Conservation (phyloP, 139 green algal genomes). For the Chlamydomonas sp. region DNA sequence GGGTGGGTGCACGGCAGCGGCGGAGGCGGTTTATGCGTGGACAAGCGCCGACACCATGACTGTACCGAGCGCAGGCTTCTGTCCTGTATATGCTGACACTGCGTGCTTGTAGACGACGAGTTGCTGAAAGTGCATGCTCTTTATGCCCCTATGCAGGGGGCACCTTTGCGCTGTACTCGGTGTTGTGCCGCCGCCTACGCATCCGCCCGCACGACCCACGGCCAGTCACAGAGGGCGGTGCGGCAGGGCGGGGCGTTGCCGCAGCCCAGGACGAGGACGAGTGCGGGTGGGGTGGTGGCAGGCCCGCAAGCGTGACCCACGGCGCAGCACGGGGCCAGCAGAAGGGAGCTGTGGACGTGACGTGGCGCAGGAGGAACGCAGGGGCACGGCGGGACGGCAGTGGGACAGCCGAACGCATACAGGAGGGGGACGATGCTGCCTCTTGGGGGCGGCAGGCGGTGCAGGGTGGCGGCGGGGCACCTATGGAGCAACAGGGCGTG, state of each 20-base stretch:
- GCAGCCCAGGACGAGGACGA: background rate
- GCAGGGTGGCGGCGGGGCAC: too few relatives aligned
- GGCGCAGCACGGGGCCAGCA: too few relatives aligned
- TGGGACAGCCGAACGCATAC: too few relatives aligned
- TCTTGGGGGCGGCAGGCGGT: too few relatives aligned
- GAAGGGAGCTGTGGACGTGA: too few relatives aligned
- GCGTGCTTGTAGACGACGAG: background rate
- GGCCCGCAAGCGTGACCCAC: too few relatives aligned
- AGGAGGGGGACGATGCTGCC: too few relatives aligned
- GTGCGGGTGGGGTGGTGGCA: too few relatives aligned
- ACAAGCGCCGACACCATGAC: background rate
- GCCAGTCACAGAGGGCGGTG: background rate
- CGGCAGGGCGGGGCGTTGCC: background rate
- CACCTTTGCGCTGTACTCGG: slow-evolving; percentile 80
- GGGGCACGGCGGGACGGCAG: too few relatives aligned
- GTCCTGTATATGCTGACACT: background rate
- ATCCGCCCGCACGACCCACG: slow-evolving; percentile 43
- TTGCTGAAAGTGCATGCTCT: too few relatives aligned
- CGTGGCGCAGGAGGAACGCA: too few relatives aligned
- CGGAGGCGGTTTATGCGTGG: background rate
- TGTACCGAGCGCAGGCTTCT: background rate
- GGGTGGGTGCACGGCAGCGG: background rate
- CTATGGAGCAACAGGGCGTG: too few relatives aligned
- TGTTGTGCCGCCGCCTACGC: slow-evolving; percentile 63
- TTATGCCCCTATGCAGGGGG: slow-evolving; percentile 59